Conservation (phyloP, 192 early-diverging fungal species). For the Coemansia sp. region DNA sequence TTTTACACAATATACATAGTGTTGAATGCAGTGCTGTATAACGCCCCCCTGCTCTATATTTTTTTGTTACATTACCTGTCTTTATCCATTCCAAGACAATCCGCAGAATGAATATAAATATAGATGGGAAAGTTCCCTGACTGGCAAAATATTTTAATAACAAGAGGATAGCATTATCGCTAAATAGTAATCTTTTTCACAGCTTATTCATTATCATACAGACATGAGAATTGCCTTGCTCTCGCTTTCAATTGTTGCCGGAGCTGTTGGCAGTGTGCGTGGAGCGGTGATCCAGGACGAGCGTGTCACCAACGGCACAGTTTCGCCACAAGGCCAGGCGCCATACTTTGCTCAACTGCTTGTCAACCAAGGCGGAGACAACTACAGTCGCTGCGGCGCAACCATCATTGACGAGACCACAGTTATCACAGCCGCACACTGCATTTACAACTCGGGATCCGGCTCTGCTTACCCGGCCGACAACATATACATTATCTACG, state of each 20-base stretch:
- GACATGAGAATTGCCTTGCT: background rate
- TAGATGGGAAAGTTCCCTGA: too few species aligned
- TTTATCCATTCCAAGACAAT: too few species aligned
- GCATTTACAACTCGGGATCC: constrained; percentile 14
- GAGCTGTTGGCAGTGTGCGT: background rate
- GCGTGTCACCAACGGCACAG: constrained; percentile 51
- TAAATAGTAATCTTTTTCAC: background rate
- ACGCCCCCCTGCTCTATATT: too few species aligned
- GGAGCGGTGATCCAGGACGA: constrained; percentile 6
- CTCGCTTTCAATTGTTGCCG: background rate
- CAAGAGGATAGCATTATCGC: background rate
- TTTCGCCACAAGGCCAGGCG: constrained; percentile 25
- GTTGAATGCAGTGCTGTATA: too few species aligned
- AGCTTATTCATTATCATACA: too few species aligned
- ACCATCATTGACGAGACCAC: constrained; percentile 43
- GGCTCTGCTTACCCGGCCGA: background rate
- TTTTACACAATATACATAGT: too few species aligned
- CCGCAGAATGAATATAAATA: too few species aligned
- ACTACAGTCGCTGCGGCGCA: constrained; percentile 36
- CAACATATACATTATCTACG: constrained; percentile 27
- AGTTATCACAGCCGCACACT: constrained; percentile 44
- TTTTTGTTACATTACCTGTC: too few species aligned
- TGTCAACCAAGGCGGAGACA: constrained; percentile 2
- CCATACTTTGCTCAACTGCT: constrained; percentile 33
- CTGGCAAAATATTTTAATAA: too few species aligned